phyloP scores from a whole-genome alignment of 768 basidiomycete species.

The Tulasnella sp. region DNA sequence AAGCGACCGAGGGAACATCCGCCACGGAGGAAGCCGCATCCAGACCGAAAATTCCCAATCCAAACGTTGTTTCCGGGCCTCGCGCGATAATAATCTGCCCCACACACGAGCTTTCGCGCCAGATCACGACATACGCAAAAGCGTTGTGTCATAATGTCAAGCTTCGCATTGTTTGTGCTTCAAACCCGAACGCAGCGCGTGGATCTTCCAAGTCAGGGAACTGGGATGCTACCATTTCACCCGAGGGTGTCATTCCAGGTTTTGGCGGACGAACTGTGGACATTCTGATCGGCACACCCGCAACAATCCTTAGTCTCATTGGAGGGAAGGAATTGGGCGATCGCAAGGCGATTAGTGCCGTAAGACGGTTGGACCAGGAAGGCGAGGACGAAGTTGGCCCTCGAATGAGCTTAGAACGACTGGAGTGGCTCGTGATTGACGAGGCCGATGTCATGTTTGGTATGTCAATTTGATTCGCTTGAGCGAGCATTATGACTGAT shows the following conservation, averaged over 20 bases:
- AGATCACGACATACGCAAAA: constrained; percentile 76
- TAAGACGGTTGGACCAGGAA: constrained; percentile 40
- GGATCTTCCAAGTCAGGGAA: neutral
- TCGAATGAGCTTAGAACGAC: constrained; percentile 63
- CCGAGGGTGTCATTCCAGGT: neutral
- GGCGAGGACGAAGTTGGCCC: constrained; percentile 45
- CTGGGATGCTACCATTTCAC: neutral
- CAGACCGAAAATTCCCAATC: constrained; percentile 14
- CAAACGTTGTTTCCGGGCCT: constrained; percentile 56
- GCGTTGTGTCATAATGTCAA: constrained; percentile 72
- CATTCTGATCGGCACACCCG: constrained; percentile 60
- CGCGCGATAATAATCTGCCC: constrained; percentile 82
- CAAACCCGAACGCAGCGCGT: constrained; percentile 56
- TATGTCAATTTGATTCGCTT: constrained; percentile 44
- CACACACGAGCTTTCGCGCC: constrained; percentile 86
- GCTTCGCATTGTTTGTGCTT: constrained; percentile 73
- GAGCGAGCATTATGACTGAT: constrained; percentile 10
- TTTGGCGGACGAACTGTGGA: constrained; percentile 29
- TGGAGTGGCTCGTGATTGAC: constrained; percentile 91
- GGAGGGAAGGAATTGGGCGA: constrained; percentile 42
- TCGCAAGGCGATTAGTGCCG: neutral
- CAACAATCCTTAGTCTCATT: constrained; percentile 64
- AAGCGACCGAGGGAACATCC: constrained; percentile 56
- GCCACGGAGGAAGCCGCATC: neutral
- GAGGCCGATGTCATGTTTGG: constrained; percentile 92